A percentile compares a stretch with the other conserved stretches of the same genome.
Evolutionary conservation across 768 basidiomycete genomes (phyloP).

Genomic region (Pleurotus sapidus): DNA sequence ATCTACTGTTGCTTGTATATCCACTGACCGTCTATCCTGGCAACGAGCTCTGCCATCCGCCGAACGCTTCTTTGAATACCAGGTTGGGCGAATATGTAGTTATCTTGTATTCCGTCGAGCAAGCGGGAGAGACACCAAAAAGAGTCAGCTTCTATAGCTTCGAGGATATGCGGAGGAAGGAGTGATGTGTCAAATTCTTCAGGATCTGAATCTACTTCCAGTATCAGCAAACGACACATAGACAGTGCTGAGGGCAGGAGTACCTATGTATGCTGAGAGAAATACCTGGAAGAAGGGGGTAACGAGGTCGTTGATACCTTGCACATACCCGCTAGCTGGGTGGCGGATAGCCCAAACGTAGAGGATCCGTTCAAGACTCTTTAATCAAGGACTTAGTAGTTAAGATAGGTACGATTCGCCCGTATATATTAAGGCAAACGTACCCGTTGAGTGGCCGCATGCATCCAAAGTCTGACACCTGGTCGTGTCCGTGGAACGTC

Average conservation of each 20-base stretch:
- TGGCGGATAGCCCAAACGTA: conserved; percentile 99
- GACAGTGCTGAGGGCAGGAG: conserved; percentile 15
- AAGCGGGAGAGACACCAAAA: conserved; percentile 98
- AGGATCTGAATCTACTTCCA: conserved; percentile 78
- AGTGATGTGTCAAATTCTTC: conserved; percentile 81
- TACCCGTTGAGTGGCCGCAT: conserved; percentile 85
- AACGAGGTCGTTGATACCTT: conserved; percentile 98
- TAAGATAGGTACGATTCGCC: conserved; percentile 5
- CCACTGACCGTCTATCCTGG: conserved; percentile 73
- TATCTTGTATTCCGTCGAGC: conserved; percentile 96
- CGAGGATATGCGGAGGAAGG: conserved; percentile 66
- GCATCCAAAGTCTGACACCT: conserved; percentile 89
- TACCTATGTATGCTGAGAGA: conserved; percentile 91
- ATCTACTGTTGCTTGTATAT: background rate
- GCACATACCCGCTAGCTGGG: conserved; percentile 97
- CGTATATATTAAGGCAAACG: conserved; percentile 19
- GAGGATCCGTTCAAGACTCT: conserved; percentile 92
- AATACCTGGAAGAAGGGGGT: conserved; percentile 99
- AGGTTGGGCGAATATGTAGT: conserved; percentile 95
- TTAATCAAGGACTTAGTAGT: conserved; percentile 15
- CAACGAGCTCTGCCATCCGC: conserved; percentile 92
- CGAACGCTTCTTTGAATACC: conserved; percentile 93
- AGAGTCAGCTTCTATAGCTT: conserved; percentile 93
- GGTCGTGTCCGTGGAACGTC: conserved; percentile 96
- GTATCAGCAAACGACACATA: background rate